A percentile compares a stretch with the other conserved stretches of the same genome.
phyloP scores from a whole-genome alignment of 2,329 filamentous ascomycete species.

The Didymella glomerata region DNA sequence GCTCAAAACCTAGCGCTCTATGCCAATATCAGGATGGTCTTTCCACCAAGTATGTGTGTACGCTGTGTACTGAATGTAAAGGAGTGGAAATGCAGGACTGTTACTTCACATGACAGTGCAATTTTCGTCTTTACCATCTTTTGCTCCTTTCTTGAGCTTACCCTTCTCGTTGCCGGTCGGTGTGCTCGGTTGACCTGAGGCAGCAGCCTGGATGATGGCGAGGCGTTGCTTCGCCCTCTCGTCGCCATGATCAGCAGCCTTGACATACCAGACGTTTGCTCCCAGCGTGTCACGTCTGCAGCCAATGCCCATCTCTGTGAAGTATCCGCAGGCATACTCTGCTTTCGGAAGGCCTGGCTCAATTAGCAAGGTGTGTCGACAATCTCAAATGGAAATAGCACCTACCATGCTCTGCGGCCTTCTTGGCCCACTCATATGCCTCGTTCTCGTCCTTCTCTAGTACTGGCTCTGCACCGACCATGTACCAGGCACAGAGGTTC shows the following conservation, averaged over 20 bases:
- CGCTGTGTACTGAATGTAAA: neutral
- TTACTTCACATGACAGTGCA: slow-evolving; percentile 49
- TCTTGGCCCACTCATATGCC: slow-evolving; percentile 93
- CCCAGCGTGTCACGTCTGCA: slow-evolving; percentile 93
- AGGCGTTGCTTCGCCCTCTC: slow-evolving; percentile 87
- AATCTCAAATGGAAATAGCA: slow-evolving; percentile 24
- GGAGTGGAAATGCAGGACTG: neutral
- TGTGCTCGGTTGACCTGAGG: slow-evolving; percentile 61
- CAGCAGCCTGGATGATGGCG: slow-evolving; percentile 84
- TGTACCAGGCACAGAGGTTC: slow-evolving; percentile 98
- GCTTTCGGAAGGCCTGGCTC: slow-evolving; percentile 70
- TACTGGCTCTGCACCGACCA: slow-evolving; percentile 91
- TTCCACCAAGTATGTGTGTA: neutral
- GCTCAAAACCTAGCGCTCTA: slow-evolving; percentile 28
- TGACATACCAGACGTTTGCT: slow-evolving; percentile 98
- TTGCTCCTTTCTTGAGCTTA: slow-evolving; percentile 44
- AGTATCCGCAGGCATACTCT: slow-evolving; percentile 96
- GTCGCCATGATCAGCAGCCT: slow-evolving; percentile 90
- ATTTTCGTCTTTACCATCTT: slow-evolving; percentile 49
- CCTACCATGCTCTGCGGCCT: slow-evolving; percentile 85
- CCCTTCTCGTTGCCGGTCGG: slow-evolving; percentile 32
- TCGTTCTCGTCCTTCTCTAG: slow-evolving; percentile 95
- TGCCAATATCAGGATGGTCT: slow-evolving; percentile 11
- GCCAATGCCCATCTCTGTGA: slow-evolving; percentile 98
- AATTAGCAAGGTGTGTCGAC: slow-evolving; percentile 22